Base-by-base conservation (phyloP, 306 rosid species). In the Prosopis cineraria region DNA sequence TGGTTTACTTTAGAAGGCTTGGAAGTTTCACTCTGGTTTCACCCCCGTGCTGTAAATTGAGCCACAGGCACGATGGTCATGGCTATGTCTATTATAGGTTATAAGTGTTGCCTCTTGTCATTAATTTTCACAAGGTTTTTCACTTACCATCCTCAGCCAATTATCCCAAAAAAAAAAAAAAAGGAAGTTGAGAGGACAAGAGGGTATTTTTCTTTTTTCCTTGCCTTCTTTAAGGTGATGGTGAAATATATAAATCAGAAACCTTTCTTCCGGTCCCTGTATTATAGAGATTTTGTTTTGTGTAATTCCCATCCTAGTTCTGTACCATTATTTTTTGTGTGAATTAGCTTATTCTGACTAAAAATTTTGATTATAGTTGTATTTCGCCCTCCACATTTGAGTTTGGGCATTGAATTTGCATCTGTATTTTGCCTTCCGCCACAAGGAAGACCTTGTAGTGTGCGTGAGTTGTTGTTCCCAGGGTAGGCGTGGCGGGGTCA, bases 11-110 rank as follows among this genome's bases (percentile, higher is more conserved):
- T 79, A 87, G 80, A 56, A 82, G 70, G 85, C 84, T 82, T 20
- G 85, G 80, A 82, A 85, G 77, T 82, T 82, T 83, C 88, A 78
- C 71, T 79, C 55, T 62, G 50, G 81, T 88, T 81, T 55, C 74
- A 58, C 78, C 80, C 83, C 79, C 92, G 74, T 84, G 44, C 81
- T 92, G 97, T 92, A 92, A 86, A 92, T 90, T 87, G 91, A 89
- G 94, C 88, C 78, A 79, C 87, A 81, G 85, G 87, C 90, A 89
- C 78, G 73, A 88, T 70, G 77, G 81, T 85, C 80, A 74, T 83
- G 77, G 74, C 79, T 55, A 5, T 66, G 34, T 79, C 81, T 81
- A 65, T 89, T 44, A 37, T 73, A 89, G 83, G 73, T 82, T 86
- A 82, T 74, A 74, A 73, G 85, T 83, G 85, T 55, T 63, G 88